These are phyloP conservation scores for Nakazawaea sp. DNA, from an alignment of 805 yeast species.

Conservation along the genomic window DNA sequence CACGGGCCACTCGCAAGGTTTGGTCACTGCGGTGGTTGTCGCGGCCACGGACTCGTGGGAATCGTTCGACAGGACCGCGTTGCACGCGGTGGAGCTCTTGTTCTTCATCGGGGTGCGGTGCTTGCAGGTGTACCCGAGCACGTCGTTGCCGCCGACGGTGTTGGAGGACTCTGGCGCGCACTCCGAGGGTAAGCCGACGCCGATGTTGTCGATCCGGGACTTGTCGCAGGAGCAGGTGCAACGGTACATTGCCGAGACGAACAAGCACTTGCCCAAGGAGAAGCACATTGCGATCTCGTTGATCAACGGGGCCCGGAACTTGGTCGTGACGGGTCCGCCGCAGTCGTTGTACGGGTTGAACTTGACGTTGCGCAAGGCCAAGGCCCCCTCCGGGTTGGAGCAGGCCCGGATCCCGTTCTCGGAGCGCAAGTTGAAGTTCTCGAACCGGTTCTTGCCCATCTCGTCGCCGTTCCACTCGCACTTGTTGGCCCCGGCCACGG, in stretches of 20 bases:
- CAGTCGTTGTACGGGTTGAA: slow-evolving; percentile 95
- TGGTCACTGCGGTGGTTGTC: slow-evolving; percentile 83
- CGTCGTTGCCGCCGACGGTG: slow-evolving; percentile 89
- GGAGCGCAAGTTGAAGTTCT: slow-evolving; percentile 89
- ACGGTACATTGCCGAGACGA: slow-evolving; percentile 74
- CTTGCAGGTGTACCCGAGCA: slow-evolving; percentile 84
- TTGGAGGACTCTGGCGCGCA: slow-evolving; percentile 87
- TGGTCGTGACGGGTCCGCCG: slow-evolving; percentile 97
- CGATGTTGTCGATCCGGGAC: slow-evolving; percentile 94
- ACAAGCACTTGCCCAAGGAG: slow-evolving; percentile 86
- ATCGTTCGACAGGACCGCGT: slow-evolving; percentile 62
- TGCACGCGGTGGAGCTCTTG: slow-evolving; percentile 75
- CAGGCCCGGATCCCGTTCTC: slow-evolving; percentile 92
- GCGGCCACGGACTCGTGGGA: slow-evolving; percentile 83
- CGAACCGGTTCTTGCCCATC: slow-evolving; percentile 91
- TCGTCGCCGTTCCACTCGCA: slow-evolving; percentile 96
- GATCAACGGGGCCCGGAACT: slow-evolving; percentile 91
- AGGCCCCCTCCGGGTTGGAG: slow-evolving; percentile 90
- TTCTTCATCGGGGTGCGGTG: slow-evolving; percentile 94
- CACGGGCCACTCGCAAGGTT: slow-evolving; percentile 88
- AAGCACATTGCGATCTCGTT: slow-evolving; percentile 88
- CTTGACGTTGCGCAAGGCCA: slow-evolving; percentile 84
- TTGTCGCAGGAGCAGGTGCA: slow-evolving; percentile 76
- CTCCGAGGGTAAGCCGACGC: slow-evolving; percentile 95
- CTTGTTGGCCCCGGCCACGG: slow-evolving; percentile 67